Base-by-base conservation (phyloP, 2,329 filamentous ascomycete species). In the Aspergillus tubingensis region DNA sequence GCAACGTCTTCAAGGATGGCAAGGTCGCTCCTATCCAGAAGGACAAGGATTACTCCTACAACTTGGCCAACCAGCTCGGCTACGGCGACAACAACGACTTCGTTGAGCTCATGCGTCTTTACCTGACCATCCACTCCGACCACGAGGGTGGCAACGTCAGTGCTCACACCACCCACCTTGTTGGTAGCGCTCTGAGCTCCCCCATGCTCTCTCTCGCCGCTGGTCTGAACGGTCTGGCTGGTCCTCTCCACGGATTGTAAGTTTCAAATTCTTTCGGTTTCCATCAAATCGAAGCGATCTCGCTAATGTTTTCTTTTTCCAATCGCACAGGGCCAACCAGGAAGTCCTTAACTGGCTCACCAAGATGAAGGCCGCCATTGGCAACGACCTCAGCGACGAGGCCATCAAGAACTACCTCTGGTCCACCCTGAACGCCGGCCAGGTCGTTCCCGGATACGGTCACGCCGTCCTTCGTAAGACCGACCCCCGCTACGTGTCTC, bases 381-480 rank as follows among this genome's bases (percentile, higher is more conserved):
- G 95, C 76, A 91, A 94, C 79, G 95, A 99, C 79, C 88, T 99
- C 67, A 95, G 90, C 81, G 95, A 99, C 84, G 85, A 94, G 85
- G 88, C 90, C 79, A 97, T 99, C 86, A 96, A 89, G 79, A 91
- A 98, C 81, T 99, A 99, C 87, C 90, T 99, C 74, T 99, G 95
- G 95, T 89, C 90, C 63, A 99, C 95, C 70, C 89, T 99, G 77
- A 98, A 98, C 83, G 82, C 86, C 67, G 95, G 95, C 77, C 94
- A 92, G 79, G 95, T 99, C 76, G 93, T 99, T 66, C 95, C 95
- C 71, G 95, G 95, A 73, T 99, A 99, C 83, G 95, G 95, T 72
- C 95, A 99, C 83, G 95, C 95, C 75, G 95, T 99, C 70, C 92
- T 99, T 77, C 94, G 95, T 85, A 98, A 99, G 91, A 99, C 95